phyloP scores from a whole-genome alignment of 352 stramenopile genomes.

The Thalassiosira pacifica region DNA sequence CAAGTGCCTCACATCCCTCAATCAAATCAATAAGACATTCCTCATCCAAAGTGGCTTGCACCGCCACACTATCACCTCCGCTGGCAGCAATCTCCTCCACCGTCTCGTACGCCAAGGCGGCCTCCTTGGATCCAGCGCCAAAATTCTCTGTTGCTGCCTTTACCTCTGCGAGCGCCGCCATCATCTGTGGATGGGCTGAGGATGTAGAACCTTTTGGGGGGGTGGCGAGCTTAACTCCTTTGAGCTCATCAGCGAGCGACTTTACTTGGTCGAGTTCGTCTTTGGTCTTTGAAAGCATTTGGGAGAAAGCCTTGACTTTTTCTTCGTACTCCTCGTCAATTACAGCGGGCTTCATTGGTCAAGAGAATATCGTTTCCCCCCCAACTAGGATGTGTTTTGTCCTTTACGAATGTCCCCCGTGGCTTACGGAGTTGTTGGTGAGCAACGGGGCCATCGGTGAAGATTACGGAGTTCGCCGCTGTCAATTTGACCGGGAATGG shows the following conservation, averaged over 20 bases:
- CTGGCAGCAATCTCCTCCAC: constrained; percentile 80
- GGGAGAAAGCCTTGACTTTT: constrained; percentile 59
- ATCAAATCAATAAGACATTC: constrained; percentile 84
- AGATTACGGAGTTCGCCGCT: too few species aligned
- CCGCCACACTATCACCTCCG: constrained; percentile 49
- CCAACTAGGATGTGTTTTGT: too few species aligned
- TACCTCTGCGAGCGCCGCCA: too few species aligned
- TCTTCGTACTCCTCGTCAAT: constrained; percentile 69
- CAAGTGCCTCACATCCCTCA: constrained; percentile 82
- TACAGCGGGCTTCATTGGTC: constrained; percentile 64
- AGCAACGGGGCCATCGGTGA: too few species aligned
- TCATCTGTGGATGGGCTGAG: too few species aligned
- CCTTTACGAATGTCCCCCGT: too few species aligned
- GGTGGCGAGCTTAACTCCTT: constrained; percentile 64
- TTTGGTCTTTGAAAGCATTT: constrained; percentile 73
- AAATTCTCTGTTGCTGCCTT: constrained; percentile 65
- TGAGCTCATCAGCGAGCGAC: constrained; percentile 64
- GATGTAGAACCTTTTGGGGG: constrained; percentile 6
- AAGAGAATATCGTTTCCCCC: too few species aligned
- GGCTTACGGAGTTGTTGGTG: too few species aligned
- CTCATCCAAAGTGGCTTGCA: constrained; percentile 63
- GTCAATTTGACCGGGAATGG: too few species aligned
- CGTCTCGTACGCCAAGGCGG: constrained; percentile 79
- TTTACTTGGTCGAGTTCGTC: constrained; percentile 67
- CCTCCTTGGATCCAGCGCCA: constrained; percentile 67